Percentiles rank a stretch among this genome's conserved stretches.
These are phyloP conservation scores for Aspergillus sp. DNA, from an alignment of 2,329 filamentous ascomycete genomes.

Conservation along the genomic window DNA sequence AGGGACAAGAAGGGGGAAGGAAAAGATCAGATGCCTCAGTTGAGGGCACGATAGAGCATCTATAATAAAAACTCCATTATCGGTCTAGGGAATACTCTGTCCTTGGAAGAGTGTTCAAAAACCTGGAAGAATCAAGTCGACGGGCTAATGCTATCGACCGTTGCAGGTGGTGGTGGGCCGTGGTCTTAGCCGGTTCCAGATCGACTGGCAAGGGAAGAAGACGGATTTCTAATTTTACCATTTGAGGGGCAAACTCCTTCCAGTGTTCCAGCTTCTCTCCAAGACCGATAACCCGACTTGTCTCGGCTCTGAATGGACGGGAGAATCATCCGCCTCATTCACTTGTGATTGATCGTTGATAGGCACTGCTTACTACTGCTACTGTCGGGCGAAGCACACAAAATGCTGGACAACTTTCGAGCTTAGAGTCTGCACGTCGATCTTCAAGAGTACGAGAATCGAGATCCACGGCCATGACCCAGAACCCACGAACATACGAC, in stretches of 20 bases:
- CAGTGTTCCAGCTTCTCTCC: background rate
- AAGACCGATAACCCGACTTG: background rate
- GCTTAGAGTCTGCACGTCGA: background rate
- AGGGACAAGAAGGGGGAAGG: background rate
- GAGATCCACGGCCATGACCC: background rate
- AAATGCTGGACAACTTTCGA: background rate
- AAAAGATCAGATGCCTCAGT: background rate
- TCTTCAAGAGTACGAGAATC: background rate
- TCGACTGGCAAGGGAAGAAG: background rate
- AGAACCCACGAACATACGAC: background rate
- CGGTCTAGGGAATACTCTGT: background rate
- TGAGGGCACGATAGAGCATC: background rate
- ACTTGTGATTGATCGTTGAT: background rate
- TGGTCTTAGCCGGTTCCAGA: background rate
- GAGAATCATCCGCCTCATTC: background rate
- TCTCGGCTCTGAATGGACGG: background rate
- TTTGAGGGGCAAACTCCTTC: background rate
- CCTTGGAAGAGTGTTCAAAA: background rate
- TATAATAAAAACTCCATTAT: slow-evolving; percentile 3
- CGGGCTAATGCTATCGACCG: background rate
- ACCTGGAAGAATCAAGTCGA: background rate
- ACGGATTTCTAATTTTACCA: background rate
- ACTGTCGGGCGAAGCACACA: too few relatives aligned
- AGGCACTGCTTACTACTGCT: background rate
- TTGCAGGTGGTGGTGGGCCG: background rate